These are phyloP conservation scores for Syzygium aqueum DNA, from an alignment of 345 rosid species.

Conservation along the genomic window DNA sequence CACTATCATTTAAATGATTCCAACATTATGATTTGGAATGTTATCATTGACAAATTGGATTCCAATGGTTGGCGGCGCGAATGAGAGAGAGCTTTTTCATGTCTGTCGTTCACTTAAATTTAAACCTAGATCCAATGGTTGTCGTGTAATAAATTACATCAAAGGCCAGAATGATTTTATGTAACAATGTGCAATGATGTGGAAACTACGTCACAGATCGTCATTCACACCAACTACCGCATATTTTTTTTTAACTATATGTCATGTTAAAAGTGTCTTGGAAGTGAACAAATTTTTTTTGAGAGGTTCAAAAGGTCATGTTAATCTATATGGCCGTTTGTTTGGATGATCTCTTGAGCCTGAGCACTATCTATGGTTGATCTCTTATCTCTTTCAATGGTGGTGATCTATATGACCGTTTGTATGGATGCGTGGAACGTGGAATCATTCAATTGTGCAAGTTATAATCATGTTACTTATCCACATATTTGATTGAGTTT, in stretches of 20 bases:
- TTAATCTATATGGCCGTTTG: background rate
- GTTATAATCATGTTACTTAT: background rate
- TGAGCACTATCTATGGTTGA: background rate
- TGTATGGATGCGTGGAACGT: background rate
- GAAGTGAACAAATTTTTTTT: too few relatives aligned
- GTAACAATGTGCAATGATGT: background rate
- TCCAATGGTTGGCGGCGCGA: background rate
- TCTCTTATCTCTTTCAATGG: background rate
- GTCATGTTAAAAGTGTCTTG: background rate
- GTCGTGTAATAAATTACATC: background rate
- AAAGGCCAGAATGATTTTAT: background rate
- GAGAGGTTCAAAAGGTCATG: background rate
- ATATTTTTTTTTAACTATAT: too few relatives aligned
- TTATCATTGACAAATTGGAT: background rate
- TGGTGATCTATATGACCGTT: background rate
- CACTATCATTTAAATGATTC: background rate
- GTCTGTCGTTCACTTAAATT: background rate
- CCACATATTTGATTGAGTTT: background rate
- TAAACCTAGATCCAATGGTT: background rate
- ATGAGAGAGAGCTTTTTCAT: background rate
- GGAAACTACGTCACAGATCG: background rate
- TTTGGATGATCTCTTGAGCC: background rate
- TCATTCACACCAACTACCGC: background rate
- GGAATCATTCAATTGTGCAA: background rate
- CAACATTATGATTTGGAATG: background rate